Evolutionary conservation across 2,329 filamentous ascomycete species (phyloP), one percentile per base, ranked within the genome.

Genomic region (Alternaria arborescens): DNA sequence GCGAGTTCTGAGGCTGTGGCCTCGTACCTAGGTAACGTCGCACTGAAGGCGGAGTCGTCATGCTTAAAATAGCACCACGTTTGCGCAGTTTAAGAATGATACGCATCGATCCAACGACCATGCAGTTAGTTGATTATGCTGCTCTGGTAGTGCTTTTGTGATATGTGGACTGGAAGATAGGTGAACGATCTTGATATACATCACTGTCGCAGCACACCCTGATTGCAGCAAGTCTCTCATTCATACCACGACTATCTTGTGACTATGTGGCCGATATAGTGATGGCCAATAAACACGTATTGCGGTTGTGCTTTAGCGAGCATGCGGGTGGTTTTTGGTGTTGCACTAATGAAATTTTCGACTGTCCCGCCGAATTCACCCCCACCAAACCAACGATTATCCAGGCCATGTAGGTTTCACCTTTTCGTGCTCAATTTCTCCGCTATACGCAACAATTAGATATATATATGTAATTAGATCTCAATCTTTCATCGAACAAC

Each of bases 401-500:
- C 18, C 18, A 14, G 26, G 7, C 7, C 44, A 43, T 12, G 14
- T 16, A 4, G 16, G 4, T 8, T 43, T 18, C n/a, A 10, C n/a
- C 36, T 8, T 26, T 26, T 26, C 6, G 2, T 26, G 24, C 24
- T 8, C 7, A 6, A 26, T 26, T 2, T 6, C 22, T 24, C 22
- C 3, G 20, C 20, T 22, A 20, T 20, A 20, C 20, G 3, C 3
- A 20, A 3, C 20, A 20, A 20, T 3, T 3, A 20, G 3, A 3
- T 3, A 20, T 20, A 20, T 20, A 20, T 20, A 20, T 2, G 3
- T 20, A 20, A 20, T 20, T 3, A 20, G 20, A 20, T 20, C 22
- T 3, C 3, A 4, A 22, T 22, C 22, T 22, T 22, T 1, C 28
- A 30, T 63, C 58, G 52, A 64, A 64, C 41, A 56, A 52, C 41